These are phyloP conservation scores for Typha latifolia DNA, from an alignment of 176 grass and related monocot genomes.

Conservation along the genomic window DNA sequence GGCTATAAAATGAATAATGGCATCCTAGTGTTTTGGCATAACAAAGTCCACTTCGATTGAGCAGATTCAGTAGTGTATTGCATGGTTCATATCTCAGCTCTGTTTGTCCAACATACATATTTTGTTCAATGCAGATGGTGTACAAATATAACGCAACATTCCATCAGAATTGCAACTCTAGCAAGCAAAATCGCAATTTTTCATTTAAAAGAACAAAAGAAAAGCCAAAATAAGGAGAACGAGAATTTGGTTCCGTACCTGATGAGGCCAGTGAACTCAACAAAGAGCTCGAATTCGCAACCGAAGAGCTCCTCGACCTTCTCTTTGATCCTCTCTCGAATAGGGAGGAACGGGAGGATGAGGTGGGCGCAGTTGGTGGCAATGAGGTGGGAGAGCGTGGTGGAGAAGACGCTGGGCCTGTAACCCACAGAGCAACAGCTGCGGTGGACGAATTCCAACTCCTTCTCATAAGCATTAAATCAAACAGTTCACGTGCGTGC, in stretches of 20 bases:
- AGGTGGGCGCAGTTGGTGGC: constrained; percentile 74
- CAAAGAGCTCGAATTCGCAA: constrained; percentile 74
- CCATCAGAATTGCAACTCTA: too few species aligned
- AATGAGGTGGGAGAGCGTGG: constrained; percentile 58
- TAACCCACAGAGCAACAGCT: constrained; percentile 67
- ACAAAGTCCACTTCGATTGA: too few species aligned
- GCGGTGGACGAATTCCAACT: constrained; percentile 82
- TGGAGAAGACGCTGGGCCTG: constrained; percentile 64
- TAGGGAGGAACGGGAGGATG: constrained; percentile 59
- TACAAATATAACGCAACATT: too few species aligned
- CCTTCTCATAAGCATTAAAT: constrained; percentile 26
- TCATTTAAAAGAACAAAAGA: too few species aligned
- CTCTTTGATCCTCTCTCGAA: constrained; percentile 65
- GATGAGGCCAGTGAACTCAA: constrained; percentile 88
- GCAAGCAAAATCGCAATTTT: too few species aligned
- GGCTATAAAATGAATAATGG: too few species aligned
- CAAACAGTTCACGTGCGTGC: constrained; percentile 2
- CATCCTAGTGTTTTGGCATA: too few species aligned
- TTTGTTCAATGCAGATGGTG: too few species aligned
- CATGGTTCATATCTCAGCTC: too few species aligned
- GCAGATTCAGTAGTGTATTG: too few species aligned
- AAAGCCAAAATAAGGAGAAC: neutral
- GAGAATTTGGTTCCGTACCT: constrained; percentile 34
- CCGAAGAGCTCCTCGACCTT: constrained; percentile 60
- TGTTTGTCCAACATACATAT: too few species aligned